phyloP scores from a whole-genome alignment of 1,139 yeast species.

The Saccharomyces hybrid region DNA sequence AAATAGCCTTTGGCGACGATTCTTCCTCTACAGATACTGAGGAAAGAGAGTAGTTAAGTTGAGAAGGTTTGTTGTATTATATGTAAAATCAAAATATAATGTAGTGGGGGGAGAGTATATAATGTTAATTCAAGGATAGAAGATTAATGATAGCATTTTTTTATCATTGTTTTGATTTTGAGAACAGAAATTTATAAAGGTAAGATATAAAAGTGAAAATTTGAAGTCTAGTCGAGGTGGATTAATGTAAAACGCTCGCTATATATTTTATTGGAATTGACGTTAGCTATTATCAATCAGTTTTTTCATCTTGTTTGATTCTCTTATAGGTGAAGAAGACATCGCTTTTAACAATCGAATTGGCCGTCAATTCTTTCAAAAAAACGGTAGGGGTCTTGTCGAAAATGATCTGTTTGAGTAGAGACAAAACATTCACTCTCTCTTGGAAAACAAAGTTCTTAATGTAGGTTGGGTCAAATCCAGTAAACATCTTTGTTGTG shows the following conservation, averaged over 20 bases:
- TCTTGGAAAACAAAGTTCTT: slow-evolving; percentile 12
- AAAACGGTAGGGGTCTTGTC: slow-evolving; percentile 3
- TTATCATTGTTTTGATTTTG: neutral
- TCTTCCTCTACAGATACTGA: slow-evolving; percentile 1
- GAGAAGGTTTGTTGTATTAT: neutral
- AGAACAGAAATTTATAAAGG: neutral
- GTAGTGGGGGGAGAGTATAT: neutral
- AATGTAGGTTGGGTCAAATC: slow-evolving; percentile 30
- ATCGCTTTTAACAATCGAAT: slow-evolving; percentile 23
- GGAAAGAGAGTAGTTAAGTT: neutral
- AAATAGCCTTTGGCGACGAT: slow-evolving; percentile 49
- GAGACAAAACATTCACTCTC: slow-evolving; percentile 12
- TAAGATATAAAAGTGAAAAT: neutral
- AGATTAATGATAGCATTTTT: neutral
- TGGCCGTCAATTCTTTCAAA: slow-evolving; percentile 11
- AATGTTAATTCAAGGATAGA: neutral
- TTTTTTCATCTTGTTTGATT: slow-evolving; percentile 10
- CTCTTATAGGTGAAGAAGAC: slow-evolving; percentile 32
- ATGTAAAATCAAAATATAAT: neutral
- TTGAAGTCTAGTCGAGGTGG: neutral
- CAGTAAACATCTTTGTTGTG: slow-evolving; percentile 33
- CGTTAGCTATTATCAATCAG: neutral
- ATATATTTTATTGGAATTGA: neutral
- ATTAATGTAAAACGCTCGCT: neutral
- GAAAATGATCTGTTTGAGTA: slow-evolving; percentile 10